Conservation (phyloP, 2,329 filamentous ascomycete species). For the Coniochaeta sp. region DNA sequence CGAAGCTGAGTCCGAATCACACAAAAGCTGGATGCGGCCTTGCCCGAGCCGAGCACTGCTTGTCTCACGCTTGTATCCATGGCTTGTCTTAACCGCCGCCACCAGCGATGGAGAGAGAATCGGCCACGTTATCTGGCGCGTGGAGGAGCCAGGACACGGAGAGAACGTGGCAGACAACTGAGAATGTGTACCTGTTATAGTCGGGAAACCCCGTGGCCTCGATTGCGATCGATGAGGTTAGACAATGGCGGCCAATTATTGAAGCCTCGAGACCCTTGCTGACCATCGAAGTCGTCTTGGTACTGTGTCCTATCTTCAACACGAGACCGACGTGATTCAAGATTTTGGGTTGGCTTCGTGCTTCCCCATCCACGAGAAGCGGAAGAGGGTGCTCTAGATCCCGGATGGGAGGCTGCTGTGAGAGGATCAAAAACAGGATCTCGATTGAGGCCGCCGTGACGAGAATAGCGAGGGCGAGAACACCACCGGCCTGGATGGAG, state of each 20-base stretch:
- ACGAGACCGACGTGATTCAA: neutral
- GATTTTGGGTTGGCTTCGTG: neutral
- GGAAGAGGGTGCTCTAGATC: neutral
- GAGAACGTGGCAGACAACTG: neutral
- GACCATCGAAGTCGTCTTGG: neutral
- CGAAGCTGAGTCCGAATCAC: neutral
- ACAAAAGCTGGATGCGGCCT: neutral
- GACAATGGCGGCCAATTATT: slow-evolving; percentile 4
- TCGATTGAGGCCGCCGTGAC: neutral
- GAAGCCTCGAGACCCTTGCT: neutral
- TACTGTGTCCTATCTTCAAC: neutral
- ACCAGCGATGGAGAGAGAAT: neutral
- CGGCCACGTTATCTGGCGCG: neutral
- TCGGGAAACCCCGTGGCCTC: neutral
- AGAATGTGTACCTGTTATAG: neutral
- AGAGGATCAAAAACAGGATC: neutral
- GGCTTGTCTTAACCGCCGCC: neutral
- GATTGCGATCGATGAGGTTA: neutral
- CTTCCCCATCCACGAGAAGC: slow-evolving; percentile 1
- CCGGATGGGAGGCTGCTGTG: neutral
- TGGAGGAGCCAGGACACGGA: neutral
- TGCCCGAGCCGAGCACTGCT: neutral
- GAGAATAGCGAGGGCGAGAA: neutral
- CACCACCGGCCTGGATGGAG: too few relatives aligned
- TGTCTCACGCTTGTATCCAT: slow-evolving; percentile 1